Evolutionary conservation across 176 grass and related monocot genomes (phyloP).

Genomic region (Poa pratensis): DNA sequence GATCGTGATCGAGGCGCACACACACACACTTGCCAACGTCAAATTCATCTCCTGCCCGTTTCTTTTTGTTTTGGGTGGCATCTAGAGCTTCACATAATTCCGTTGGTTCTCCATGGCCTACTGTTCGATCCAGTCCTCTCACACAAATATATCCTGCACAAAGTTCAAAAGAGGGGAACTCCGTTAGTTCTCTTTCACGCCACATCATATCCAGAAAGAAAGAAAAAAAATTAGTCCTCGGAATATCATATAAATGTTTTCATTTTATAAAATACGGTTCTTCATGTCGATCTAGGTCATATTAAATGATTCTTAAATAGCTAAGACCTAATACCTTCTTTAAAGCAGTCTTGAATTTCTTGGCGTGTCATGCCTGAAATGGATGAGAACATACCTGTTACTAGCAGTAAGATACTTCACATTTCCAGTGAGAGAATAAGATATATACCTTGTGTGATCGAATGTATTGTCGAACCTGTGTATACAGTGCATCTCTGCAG

Average conservation of each 20-base stretch:
- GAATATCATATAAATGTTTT: no score
- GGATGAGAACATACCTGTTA: not conserved
- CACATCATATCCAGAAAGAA: not conserved
- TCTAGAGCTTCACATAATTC: not conserved
- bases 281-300: not conserved
- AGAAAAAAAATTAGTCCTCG: not conserved
- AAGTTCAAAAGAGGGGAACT: not conserved
- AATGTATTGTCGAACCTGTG: not conserved
- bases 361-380: not conserved
- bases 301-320: not conserved
- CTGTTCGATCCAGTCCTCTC: not conserved
- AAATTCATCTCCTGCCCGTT: not conserved
- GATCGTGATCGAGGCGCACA: not conserved
- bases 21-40: not conserved
- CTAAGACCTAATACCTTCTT: not conserved
- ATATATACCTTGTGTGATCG: not conserved
- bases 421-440: not conserved
- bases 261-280: not conserved
- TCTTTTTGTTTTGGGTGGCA: not conserved
- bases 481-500: not conserved
- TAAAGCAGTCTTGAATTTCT: not conserved
- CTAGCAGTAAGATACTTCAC: not conserved
- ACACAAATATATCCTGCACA: not conserved
- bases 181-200: not conserved
- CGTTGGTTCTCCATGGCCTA: not conserved